A percentile compares a stretch with the other conserved stretches of the same genome.
These are phyloP conservation scores for Arthroderma sp. DNA, from an alignment of 2,329 filamentous ascomycete species.

Conservation along the genomic window DNA sequence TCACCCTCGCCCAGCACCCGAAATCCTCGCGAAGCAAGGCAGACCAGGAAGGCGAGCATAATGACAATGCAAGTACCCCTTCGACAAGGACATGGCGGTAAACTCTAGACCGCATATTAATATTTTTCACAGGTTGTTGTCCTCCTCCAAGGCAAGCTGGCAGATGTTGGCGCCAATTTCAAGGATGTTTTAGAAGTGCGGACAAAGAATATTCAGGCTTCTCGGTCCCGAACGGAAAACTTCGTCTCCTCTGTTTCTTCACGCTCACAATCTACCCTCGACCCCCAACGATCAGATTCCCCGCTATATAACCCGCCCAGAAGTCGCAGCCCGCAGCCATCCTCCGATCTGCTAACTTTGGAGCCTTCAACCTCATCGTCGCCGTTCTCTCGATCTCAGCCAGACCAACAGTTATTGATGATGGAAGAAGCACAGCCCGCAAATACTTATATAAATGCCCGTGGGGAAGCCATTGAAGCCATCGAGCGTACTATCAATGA, in stretches of 20 bases:
- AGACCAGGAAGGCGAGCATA: constrained; percentile 85
- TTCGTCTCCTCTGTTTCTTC: constrained; percentile 85
- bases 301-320: constrained; percentile 74
- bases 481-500: constrained; percentile 94
- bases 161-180: constrained; percentile 87
- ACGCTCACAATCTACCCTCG: constrained; percentile 51
- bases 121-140: constrained; percentile 49
- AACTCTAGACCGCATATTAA: neutral
- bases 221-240: constrained; percentile 81
- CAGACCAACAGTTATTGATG: constrained; percentile 73
- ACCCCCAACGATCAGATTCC: constrained; percentile 61
- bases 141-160: constrained; percentile 78
- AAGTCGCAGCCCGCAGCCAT: constrained; percentile 50
- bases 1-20: constrained; percentile 66
- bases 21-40: constrained; percentile 34
- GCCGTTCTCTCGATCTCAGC: constrained; percentile 33
- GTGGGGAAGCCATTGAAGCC: constrained; percentile 89
- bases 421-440: constrained; percentile 84
- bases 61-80: constrained; percentile 58
- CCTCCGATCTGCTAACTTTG: constrained; percentile 62
- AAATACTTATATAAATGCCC: constrained; percentile 83
- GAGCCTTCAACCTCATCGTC: constrained; percentile 50
- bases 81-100: neutral
- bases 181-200: constrained; percentile 93
- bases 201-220: constrained; percentile 96